Evolutionary conservation across 768 basidiomycete species (phyloP), one percentile per base, ranked within the genome.

Genomic region (Podaxis pistillaris): DNA sequence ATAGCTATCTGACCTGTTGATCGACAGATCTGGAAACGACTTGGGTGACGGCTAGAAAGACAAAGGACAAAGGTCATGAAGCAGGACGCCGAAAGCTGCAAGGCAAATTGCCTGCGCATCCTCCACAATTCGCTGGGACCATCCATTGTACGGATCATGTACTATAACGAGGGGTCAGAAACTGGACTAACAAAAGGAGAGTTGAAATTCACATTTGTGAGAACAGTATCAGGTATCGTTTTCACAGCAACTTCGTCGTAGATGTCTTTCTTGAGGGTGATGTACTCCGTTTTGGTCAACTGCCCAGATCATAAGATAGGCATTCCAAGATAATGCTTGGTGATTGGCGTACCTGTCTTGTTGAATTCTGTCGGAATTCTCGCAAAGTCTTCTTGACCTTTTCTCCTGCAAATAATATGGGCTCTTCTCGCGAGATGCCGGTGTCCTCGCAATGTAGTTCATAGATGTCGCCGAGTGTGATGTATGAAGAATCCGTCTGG

Each of bases 41-140:
- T 79, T 0, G 96, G 96, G 6, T 86, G 81, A 50, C 96, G 87
- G 70, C 90, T 91, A 28, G 90, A 89, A 36, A 98, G 81, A 67
- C 86, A 90, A 68, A 97, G 84, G 30, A 91, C 79, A 71, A 90
- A 96, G 15, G 94, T 95, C 86, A 96, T 89, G 81, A 98, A 98
- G 68, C 92, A 90, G 47, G 86, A 86, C 1, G 91, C 84, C 5
- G 97, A 94, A 40, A 94, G 79, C 71, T 98, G 96, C 44, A 90
- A 73, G 8, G 96, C 89, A 74, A 98, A 97, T 75, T 98, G 96
- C 77, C 97, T 98, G 63, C 97, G 87, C 87, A 98, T 94, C 63
- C 92, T 84, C 96, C 96, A 99, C 2, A 98, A 81, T 68, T 95
- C 93, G 61, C 86, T 85, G 4, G 96, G 87, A 1, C 83, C 84